These are phyloP conservation scores for Inga leiocalycina DNA, from an alignment of 306 rosid genomes.

Conservation along the genomic window DNA sequence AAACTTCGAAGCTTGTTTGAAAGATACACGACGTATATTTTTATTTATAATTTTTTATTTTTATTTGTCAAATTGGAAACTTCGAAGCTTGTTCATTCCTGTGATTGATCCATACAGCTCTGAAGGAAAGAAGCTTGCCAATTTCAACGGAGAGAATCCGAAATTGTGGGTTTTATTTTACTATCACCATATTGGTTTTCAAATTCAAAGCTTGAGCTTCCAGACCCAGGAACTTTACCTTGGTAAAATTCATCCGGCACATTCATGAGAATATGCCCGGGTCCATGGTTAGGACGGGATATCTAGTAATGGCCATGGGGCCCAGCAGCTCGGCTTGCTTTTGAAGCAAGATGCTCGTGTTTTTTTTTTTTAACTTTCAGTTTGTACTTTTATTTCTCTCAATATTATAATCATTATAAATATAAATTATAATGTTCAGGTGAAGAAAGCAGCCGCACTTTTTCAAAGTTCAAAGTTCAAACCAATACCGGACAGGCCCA, in stretches of 20 bases:
- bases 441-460: not conserved
- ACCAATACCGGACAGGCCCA: not conserved
- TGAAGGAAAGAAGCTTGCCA: not conserved
- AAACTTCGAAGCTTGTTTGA: not conserved
- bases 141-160: not conserved
- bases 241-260: not conserved
- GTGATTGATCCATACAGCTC: too few relatives aligned
- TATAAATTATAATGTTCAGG: not conserved
- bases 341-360: not conserved
- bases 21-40: not conserved
- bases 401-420: not conserved
- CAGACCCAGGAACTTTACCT: not conserved
- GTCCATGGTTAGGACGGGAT: not conserved
- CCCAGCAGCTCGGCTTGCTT: not conserved
- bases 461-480: not conserved
- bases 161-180: not conserved
- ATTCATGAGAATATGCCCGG: constrained; percentile 11
- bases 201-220: not conserved
- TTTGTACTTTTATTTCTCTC: not conserved
- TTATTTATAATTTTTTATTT: not conserved
- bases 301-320: not conserved
- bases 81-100: too few relatives aligned
- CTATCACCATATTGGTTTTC: not conserved
- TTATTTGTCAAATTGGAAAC: too few relatives aligned
- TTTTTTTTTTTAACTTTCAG: not conserved